Percentiles rank a stretch among this genome's conserved stretches.
Conservation (phyloP, 768 basidiomycete genomes). For the Phlebiopsis gigantea region DNA sequence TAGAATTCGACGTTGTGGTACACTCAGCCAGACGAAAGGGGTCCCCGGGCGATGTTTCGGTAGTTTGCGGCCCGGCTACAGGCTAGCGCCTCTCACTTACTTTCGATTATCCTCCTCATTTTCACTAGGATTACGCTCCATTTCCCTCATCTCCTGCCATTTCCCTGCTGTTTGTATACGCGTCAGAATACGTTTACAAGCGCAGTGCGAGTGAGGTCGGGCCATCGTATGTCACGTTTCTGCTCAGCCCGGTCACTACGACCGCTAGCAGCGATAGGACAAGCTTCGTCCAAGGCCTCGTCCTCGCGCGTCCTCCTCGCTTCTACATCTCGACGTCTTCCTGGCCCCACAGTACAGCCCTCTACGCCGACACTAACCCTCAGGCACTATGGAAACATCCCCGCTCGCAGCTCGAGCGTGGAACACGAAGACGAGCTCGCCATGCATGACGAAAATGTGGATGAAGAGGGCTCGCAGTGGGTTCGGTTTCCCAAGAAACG, state of each 20-base stretch:
- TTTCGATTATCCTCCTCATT: not conserved
- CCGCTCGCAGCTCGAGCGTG: not conserved
- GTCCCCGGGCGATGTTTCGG: not conserved
- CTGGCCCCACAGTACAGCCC: not conserved
- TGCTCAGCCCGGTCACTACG: not conserved
- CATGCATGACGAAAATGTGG: not conserved
- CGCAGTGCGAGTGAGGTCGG: not conserved
- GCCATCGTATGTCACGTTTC: not conserved
- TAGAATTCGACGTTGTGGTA: too few relatives aligned
- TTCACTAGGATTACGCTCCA: not conserved
- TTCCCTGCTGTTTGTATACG: not conserved
- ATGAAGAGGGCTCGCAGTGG: not conserved
- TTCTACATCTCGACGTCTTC: not conserved
- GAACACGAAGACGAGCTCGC: not conserved
- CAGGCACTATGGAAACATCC: not conserved
- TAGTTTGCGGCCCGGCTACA: not conserved
- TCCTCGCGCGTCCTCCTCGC: not conserved
- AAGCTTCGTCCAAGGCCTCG: not conserved
- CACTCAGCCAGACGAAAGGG: too few relatives aligned
- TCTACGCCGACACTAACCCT: not conserved
- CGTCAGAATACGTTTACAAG: not conserved
- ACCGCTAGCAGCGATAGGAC: not conserved
- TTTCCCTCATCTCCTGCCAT: not conserved
- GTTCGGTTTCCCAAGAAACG: not conserved
- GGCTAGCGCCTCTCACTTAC: not conserved